These are phyloP conservation scores for Colletotrichum sp. DNA, from an alignment of 2,329 filamentous ascomycete genomes.

Conservation along the genomic window DNA sequence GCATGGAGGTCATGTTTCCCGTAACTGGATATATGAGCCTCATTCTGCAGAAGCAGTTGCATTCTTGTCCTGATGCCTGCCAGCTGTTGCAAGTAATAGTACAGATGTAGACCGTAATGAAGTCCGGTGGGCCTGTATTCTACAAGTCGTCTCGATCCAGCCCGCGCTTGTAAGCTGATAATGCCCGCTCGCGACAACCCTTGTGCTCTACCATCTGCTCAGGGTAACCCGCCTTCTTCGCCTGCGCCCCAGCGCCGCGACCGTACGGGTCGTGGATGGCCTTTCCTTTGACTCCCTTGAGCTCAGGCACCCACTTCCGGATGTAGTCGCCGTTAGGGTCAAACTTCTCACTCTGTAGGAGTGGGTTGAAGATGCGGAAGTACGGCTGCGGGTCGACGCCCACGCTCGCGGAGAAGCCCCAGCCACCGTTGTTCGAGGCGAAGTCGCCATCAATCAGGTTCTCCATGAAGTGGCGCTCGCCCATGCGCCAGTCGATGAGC, in stretches of 20 bases:
- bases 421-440: slow-evolving; percentile 74
- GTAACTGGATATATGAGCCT: neutral
- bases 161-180: slow-evolving; percentile 73
- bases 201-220: slow-evolving; percentile 78
- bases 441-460: slow-evolving; percentile 81
- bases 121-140: neutral
- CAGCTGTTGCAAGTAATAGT: neutral
- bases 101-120: neutral
- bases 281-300: slow-evolving; percentile 66
- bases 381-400: slow-evolving; percentile 89
- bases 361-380: slow-evolving; percentile 88
- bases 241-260: slow-evolving; percentile 62
- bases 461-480: slow-evolving; percentile 85
- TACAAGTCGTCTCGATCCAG: slow-evolving; percentile 39
- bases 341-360: slow-evolving; percentile 86
- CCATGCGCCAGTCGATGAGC: slow-evolving; percentile 82
- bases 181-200: slow-evolving; percentile 66
- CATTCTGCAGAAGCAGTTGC: neutral
- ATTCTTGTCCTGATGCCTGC: neutral
- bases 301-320: slow-evolving; percentile 79
- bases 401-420: slow-evolving; percentile 64
- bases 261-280: slow-evolving; percentile 84
- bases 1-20: fast-evolving
- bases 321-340: slow-evolving; percentile 82
- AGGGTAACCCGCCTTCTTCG: slow-evolving; percentile 74